Evolutionary conservation across 208 protist species (phyloP).

Genomic region (Crithidia sp.): DNA sequence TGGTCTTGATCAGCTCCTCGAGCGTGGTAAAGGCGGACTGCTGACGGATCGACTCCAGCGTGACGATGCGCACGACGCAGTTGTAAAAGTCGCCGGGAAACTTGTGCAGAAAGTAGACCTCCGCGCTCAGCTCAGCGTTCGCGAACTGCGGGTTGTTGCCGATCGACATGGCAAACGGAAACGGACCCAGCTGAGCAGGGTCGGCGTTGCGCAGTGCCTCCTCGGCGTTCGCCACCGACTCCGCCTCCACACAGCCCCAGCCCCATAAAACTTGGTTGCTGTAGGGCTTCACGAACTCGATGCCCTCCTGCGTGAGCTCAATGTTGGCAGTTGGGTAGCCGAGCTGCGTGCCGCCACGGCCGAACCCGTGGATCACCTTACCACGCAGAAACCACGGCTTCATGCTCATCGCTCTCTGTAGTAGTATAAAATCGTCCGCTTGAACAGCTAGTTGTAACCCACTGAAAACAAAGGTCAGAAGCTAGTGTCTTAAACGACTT

Average conservation of each 20-base stretch:
- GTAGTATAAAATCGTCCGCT: not conserved
- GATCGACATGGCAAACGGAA: slow-evolving; percentile 87
- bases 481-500: no score
- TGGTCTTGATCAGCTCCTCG: slow-evolving; percentile 78
- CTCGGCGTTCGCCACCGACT: not conserved
- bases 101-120: slow-evolving; percentile 90
- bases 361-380: slow-evolving; percentile 82
- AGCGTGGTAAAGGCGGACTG: slow-evolving; percentile 78
- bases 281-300: slow-evolving; percentile 52
- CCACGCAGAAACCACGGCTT: slow-evolving; percentile 74
- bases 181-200: slow-evolving; percentile 35
- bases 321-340: slow-evolving; percentile 92
- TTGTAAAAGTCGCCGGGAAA: slow-evolving; percentile 91
- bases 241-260: slow-evolving; percentile 71
- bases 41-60: slow-evolving; percentile 58
- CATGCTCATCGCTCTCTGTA: slow-evolving; percentile 8
- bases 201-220: not conserved
- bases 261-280: slow-evolving; percentile 82
- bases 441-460: no score
- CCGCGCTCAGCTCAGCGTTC: slow-evolving; percentile 71
- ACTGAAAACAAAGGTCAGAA: no score
- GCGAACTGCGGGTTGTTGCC: slow-evolving; percentile 92
- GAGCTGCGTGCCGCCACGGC: slow-evolving; percentile 84
- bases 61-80: slow-evolving; percentile 69
- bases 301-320: slow-evolving; percentile 51